Evolutionary conservation across 495 filamentous ascomycete species (phyloP).

Genomic region (Chaetomidium leptoderma): DNA sequence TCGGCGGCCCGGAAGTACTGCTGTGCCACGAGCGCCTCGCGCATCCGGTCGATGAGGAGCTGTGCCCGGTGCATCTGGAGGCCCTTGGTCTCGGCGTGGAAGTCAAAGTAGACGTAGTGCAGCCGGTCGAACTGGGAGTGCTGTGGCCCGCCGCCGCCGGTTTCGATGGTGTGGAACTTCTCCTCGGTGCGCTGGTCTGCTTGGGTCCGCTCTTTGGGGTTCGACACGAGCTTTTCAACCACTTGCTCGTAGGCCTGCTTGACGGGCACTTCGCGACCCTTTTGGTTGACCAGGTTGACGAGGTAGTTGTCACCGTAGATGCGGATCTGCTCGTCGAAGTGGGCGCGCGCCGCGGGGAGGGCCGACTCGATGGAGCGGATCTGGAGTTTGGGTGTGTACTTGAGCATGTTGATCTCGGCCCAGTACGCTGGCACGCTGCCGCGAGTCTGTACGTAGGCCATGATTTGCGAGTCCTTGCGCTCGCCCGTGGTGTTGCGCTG

Average conservation of each 20-base stretch:
- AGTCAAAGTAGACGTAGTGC: constrained; percentile 97
- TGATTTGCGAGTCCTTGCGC: constrained; percentile 74
- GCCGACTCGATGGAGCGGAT: constrained; percentile 82
- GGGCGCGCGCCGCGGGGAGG: constrained; percentile 67
- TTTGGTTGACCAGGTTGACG: constrained; percentile 94
- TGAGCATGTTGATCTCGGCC: constrained; percentile 87
- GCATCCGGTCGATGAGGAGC: constrained; percentile 74
- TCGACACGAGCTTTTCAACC: constrained; percentile 66
- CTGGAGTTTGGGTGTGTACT: constrained; percentile 84
- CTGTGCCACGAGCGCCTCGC: constrained; percentile 64
- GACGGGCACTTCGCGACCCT: constrained; percentile 77
- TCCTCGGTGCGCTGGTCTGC: constrained; percentile 58
- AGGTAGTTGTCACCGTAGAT: constrained; percentile 94
- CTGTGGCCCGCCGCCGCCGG: constrained; percentile 47
- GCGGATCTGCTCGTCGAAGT: constrained; percentile 88
- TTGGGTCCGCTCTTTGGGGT: constrained; percentile 60
- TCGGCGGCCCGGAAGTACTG: constrained; percentile 92
- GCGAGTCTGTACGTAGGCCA: constrained; percentile 92
- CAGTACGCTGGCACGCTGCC: constrained; percentile 93
- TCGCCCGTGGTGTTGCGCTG: constrained; percentile 46
- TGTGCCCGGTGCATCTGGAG: constrained; percentile 89
- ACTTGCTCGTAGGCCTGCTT: constrained; percentile 92
- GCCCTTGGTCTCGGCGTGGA: constrained; percentile 94
- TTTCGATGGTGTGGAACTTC: constrained; percentile 73
- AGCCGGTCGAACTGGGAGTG: constrained; percentile 64